Evolutionary conservation across 148 eudicot species (phyloP), one percentile per base, ranked within the genome.

Genomic region (Arbutus unedo): DNA sequence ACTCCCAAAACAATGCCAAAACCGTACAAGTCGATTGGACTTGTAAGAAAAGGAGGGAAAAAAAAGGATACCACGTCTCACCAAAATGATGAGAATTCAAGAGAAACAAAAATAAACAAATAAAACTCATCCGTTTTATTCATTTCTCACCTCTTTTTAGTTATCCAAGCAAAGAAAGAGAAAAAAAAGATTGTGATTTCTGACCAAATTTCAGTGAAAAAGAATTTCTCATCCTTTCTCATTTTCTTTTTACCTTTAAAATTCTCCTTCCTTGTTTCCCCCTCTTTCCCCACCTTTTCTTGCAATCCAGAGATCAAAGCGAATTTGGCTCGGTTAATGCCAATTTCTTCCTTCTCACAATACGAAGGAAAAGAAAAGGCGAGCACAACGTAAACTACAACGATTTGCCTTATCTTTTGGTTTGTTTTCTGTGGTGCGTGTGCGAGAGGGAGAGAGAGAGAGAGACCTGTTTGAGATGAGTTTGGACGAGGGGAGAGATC

Each of bases 391-490:
- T 19, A 68, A 14, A 68, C 47, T 23, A 41, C 6, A 54, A 38
- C 6, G 6, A 67, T 31, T 43, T 41, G 8, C 2, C 21, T 18
- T 18, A n/a, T 45, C 76, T 71, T 54, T 5, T 59, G 0, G 38
- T 31, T 31, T 31, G 38, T 31, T 31, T 31, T 31, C 38, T 1
- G 38, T 31, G 38, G 38, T 31, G 15, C 70, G 21, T n/a, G n/a
- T 0, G 18, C 80, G 44, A 81, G 31, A 19, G 41, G 21, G 73
- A 31, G n/a, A 74, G 78, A 82, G 55, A 68, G 68, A 72, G 7
- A 16, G 23, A 67, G 6, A 95, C 98, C 93, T 89, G 92, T 84
- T 94, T 94, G 83, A 94, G 99, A 89, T 96, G 99, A 59, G 90
- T 86, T 80, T 93, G 99, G 78, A 93, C 97, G 66, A 55, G 15